Percentiles rank a stretch among this genome's conserved stretches.
Evolutionary conservation across 805 yeast genomes (phyloP).

Genomic region (Schwanniomyces polymorphus): DNA sequence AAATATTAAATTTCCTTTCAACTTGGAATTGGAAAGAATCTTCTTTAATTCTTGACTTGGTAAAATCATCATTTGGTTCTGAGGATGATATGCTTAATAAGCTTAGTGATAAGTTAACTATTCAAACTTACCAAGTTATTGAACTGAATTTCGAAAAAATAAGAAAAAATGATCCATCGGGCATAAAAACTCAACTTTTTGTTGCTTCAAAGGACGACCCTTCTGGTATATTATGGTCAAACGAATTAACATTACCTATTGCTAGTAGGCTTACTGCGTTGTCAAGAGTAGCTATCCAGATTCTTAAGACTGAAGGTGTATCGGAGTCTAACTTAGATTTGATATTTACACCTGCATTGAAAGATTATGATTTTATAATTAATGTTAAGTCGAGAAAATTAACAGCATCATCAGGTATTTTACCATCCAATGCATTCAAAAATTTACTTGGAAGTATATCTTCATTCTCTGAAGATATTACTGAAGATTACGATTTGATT

Average conservation of each 20-base stretch:
- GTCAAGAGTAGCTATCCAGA: conserved; percentile 68
- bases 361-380: conserved; percentile 82
- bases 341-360: conserved; percentile 77
- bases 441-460: conserved; percentile 51
- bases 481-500: conserved; percentile 59
- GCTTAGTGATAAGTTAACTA: conserved; percentile 60
- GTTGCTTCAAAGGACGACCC: conserved; percentile 82
- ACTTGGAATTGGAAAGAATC: conserved; percentile 95
- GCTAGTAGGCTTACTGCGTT: conserved; percentile 87
- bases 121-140: conserved; percentile 61
- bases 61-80: conserved; percentile 32
- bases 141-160: conserved; percentile 64
- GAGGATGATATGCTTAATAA: conserved; percentile 37
- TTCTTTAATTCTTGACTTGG: conserved; percentile 76
- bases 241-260: conserved; percentile 63
- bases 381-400: conserved; percentile 49
- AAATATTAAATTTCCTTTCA: conserved; percentile 68
- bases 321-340: conserved; percentile 42
- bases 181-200: conserved; percentile 75
- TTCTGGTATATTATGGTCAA: conserved; percentile 85
- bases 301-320: conserved; percentile 49
- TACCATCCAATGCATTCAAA: conserved; percentile 56
- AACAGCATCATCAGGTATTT: conserved; percentile 54
- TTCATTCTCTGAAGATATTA: conserved; percentile 45
- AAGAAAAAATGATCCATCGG: conserved; percentile 79